Evolutionary conservation across 306 rosid genomes (phyloP).

Genomic region (Cucurbita maxima): DNA sequence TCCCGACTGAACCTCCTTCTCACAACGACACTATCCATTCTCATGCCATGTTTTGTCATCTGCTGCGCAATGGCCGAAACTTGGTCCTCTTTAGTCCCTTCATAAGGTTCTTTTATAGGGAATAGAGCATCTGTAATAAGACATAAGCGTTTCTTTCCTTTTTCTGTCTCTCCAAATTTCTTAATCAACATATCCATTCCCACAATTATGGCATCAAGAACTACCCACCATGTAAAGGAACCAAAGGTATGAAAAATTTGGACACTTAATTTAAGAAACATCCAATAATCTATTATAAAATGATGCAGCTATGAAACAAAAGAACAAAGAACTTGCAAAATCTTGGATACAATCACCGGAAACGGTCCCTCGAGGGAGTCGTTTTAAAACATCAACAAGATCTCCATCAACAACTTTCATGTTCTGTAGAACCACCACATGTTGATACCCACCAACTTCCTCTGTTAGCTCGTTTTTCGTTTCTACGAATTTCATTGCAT

Average conservation of each 20-base stretch:
- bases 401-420: conserved; percentile 74
- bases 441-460: conserved; percentile 88
- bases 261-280: neutral
- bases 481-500: conserved; percentile 27
- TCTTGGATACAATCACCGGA: conserved; percentile 76
- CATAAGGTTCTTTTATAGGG: conserved; percentile 54
- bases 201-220: conserved; percentile 82
- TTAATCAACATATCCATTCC: conserved; percentile 91
- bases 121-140: conserved; percentile 64
- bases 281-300: conserved; percentile 4
- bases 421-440: conserved; percentile 51
- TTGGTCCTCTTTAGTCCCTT: conserved; percentile 80
- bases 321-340: neutral
- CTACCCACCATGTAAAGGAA: conserved; percentile 60
- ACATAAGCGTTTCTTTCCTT: conserved; percentile 69
- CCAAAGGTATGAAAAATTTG: conserved; percentile 8
- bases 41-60: conserved; percentile 61
- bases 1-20: conserved; percentile 40
- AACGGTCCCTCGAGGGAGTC: conserved; percentile 59
- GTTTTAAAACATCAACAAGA: conserved; percentile 47
- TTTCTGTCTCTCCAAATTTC: conserved; percentile 53
- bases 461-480: conserved; percentile 62
- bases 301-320: neutral
- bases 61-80: conserved; percentile 56
- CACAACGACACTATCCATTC: conserved; percentile 63